These are phyloP conservation scores for Ceratocystis destructans DNA, from an alignment of 2,329 filamentous ascomycete genomes.

Conservation along the genomic window DNA sequence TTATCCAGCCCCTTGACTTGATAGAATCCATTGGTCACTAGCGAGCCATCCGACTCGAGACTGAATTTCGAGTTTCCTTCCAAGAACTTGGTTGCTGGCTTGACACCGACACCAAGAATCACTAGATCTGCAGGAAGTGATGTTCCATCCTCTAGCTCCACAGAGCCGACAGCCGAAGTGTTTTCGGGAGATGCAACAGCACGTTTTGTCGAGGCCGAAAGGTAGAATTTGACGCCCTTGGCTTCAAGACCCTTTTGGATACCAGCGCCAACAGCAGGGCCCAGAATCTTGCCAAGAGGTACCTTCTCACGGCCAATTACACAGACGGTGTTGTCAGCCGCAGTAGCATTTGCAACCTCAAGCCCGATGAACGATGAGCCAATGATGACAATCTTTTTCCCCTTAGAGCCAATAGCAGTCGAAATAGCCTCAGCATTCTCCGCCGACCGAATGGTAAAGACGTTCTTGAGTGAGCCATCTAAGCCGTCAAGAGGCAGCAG, in stretches of 20 bases:
- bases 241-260: constrained; percentile 69
- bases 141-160: constrained; percentile 76
- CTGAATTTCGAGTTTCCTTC: constrained; percentile 53
- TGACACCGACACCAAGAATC: constrained; percentile 79
- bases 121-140: constrained; percentile 76
- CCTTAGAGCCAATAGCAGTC: constrained; percentile 62
- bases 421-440: constrained; percentile 66
- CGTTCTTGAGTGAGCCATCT: constrained; percentile 62
- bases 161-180: constrained; percentile 59
- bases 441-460: constrained; percentile 72
- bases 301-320: constrained; percentile 79
- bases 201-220: constrained; percentile 59
- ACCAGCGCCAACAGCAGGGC: constrained; percentile 63
- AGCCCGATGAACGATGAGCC: constrained; percentile 96
- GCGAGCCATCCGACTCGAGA: constrained; percentile 72
- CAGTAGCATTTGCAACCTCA: constrained; percentile 79
- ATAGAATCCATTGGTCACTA: constrained; percentile 70
- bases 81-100: constrained; percentile 72
- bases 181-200: constrained; percentile 58
- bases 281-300: constrained; percentile 77
- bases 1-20: constrained; percentile 61
- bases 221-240: constrained; percentile 77
- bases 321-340: constrained; percentile 68
- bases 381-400: constrained; percentile 84
- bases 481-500: constrained; percentile 70